Evolutionary conservation across 768 basidiomycete species (phyloP), one percentile per base, ranked within the genome.

Genomic region (Pulveroboletus sp.): DNA sequence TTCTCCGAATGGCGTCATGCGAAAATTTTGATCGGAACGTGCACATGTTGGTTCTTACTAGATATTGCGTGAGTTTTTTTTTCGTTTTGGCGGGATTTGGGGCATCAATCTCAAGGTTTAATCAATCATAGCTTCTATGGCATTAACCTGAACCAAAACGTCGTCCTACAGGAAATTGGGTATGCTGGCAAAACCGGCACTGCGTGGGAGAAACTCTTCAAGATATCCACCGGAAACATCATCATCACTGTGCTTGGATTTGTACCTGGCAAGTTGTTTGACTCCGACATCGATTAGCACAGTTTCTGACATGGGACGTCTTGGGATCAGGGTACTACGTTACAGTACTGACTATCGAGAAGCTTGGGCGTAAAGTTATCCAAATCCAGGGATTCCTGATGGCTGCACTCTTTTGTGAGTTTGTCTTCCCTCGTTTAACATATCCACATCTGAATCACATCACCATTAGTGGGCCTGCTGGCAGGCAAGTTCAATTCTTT

Each of bases 211-310:
- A 74, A 79, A 17, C 72, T 90, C 9, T 87, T 82, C 76, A 80
- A 83, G 45, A 71, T 87, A 21, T 77, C 81, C 0, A 77, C 76
- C 1, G 87, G 87, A 5, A 81, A 79, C 52, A 72, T 90, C 34
- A 87, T 89, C 62, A 77, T 90, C 52, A 85, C 85, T 2, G 80
- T 73, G 3, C 77, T 88, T 16, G 88, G 89, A 27, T 90, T 88
- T 59, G 82, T 90, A 5, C 87, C 88, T 13, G 87, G 80, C 79
- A 51, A n/a, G 62, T 40, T 17, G 24, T 51, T 53, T 35, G 10
- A 32, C 14, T 49, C 1, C 21, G 2, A n/a, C n/a, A n/a, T 17
- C 4, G 20, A 1, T 19, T 6, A 25, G 6, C 34, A n/a, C 8
- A 6, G 9, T 27, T 12, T 33, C 36, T 46, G 24, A 53, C 19